These are phyloP conservation scores for Neurospora sp. DNA, from an alignment of 495 filamentous ascomycete genomes.

Conservation along the genomic window DNA sequence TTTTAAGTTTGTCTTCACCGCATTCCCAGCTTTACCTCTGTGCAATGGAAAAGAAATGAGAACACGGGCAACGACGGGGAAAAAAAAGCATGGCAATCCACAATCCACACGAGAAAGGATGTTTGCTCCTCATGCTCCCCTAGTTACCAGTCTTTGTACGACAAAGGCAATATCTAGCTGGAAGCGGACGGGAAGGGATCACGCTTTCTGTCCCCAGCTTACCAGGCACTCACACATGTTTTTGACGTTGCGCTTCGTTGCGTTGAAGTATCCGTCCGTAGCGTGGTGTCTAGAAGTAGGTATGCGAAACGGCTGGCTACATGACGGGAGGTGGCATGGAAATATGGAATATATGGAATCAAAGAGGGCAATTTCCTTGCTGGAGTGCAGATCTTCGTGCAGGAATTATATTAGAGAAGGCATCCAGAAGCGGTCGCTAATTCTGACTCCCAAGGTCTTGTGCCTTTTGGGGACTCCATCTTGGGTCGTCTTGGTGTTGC, in stretches of 20 bases:
- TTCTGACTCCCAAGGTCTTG: background rate
- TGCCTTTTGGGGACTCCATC: background rate
- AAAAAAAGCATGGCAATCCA: background rate
- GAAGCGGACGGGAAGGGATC: background rate
- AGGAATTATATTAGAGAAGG: background rate
- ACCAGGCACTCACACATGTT: background rate
- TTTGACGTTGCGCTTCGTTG: background rate
- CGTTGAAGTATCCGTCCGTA: background rate
- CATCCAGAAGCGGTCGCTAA: background rate
- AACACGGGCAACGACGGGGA: background rate
- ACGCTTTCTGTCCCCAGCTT: background rate
- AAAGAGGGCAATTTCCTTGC: background rate
- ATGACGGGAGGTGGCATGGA: background rate
- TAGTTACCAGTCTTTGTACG: background rate
- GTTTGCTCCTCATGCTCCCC: background rate
- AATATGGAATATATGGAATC: background rate
- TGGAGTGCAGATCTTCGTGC: background rate
- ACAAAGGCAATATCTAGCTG: background rate
- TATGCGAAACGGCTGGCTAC: background rate
- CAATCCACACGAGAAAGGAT: background rate
- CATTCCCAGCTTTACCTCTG: background rate
- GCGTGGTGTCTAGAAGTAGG: background rate
- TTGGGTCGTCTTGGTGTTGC: background rate
- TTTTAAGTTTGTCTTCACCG: background rate
- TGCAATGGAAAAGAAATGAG: background rate